These are phyloP conservation scores for Leccinellum rugosiceps DNA, from an alignment of 768 basidiomycete species.

Conservation along the genomic window DNA sequence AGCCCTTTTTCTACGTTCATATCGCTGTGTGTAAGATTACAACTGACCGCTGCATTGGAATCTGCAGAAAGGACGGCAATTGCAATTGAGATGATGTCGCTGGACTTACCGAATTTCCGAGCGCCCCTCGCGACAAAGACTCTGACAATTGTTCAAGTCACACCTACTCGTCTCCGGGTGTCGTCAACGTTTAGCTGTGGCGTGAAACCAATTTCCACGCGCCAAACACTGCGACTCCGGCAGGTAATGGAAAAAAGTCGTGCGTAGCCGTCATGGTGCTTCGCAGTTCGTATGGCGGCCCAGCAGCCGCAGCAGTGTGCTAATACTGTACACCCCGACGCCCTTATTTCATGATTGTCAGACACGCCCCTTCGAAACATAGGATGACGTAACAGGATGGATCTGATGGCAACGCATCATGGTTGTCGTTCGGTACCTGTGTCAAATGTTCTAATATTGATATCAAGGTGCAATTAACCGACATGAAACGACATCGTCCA, in stretches of 20 bases:
- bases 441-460: background rate
- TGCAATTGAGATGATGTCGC: background rate
- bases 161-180: background rate
- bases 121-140: background rate
- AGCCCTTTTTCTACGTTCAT: too few species aligned
- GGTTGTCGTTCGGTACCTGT: background rate
- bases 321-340: background rate
- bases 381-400: background rate
- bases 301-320: too few species aligned
- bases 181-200: background rate
- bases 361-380: background rate
- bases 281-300: too few species aligned
- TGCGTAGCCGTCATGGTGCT: background rate
- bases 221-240: background rate
- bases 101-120: background rate
- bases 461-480: background rate
- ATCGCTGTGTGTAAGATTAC: too few species aligned
- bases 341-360: background rate
- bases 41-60: too few species aligned
- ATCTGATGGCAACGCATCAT: background rate
- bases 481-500: constrained; percentile 2
- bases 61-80: background rate
- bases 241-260: background rate
- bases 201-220: background rate
- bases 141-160: too few species aligned